phyloP scores from a whole-genome alignment of 805 yeast genomes.

The Lipomyces yamanashiensis region DNA sequence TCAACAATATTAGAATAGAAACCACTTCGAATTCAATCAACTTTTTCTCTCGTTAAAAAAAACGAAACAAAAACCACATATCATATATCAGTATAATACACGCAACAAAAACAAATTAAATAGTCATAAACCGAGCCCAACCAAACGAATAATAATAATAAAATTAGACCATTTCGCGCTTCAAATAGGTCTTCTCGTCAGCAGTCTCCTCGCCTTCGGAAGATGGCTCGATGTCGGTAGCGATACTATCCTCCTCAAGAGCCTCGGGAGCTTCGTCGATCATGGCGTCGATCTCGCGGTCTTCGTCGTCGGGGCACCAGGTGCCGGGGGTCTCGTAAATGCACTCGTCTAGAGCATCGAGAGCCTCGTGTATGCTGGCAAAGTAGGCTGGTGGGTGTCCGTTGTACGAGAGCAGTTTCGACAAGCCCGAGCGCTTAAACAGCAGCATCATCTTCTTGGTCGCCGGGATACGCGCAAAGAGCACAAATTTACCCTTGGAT shows the following conservation, averaged over 20 bases:
- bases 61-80: neutral
- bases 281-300: slow-evolving; percentile 21
- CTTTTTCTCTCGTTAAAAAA: neutral
- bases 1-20: neutral
- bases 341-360: slow-evolving; percentile 51
- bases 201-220: slow-evolving; percentile 8
- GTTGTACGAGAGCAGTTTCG: slow-evolving; percentile 45
- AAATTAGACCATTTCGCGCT: slow-evolving; percentile 19
- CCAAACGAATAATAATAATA: neutral
- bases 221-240: slow-evolving; percentile 18
- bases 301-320: slow-evolving; percentile 30
- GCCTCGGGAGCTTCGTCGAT: slow-evolving; percentile 18
- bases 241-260: slow-evolving; percentile 21
- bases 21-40: neutral
- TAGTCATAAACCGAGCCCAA: neutral
- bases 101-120: neutral
- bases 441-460: slow-evolving; percentile 54
- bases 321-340: slow-evolving; percentile 32
- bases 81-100: neutral
- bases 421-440: slow-evolving; percentile 62
- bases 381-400: slow-evolving; percentile 47
- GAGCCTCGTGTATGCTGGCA: slow-evolving; percentile 62
- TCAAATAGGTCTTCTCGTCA: slow-evolving; percentile 18
- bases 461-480: slow-evolving; percentile 64
- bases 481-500: slow-evolving; percentile 59